phyloP scores from a whole-genome alignment of 192 early-diverging fungal genomes.

The Coemansia sp. region DNA sequence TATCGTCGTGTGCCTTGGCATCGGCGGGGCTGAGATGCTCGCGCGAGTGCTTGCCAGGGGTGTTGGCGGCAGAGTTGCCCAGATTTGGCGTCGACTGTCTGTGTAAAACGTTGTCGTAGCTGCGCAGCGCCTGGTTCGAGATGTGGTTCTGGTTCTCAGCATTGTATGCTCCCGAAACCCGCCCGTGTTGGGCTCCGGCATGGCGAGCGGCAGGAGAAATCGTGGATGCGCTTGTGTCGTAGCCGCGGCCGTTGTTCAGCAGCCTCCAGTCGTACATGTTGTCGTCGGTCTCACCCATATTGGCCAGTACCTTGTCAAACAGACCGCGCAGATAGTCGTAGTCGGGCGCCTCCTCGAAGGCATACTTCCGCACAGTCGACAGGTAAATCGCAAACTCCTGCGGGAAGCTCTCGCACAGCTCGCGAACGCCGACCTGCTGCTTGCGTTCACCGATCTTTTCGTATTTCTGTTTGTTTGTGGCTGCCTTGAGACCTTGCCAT shows the following conservation, averaged over 20 bases:
- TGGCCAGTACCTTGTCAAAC: slow-evolving; percentile 76
- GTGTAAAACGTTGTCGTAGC: slow-evolving; percentile 43
- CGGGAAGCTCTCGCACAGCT: slow-evolving; percentile 90
- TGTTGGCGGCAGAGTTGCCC: slow-evolving; percentile 40
- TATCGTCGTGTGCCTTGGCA: slow-evolving; percentile 18
- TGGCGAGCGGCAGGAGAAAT: slow-evolving; percentile 35
- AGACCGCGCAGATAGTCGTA: slow-evolving; percentile 90
- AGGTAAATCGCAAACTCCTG: slow-evolving; percentile 92
- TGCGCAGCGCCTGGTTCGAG: slow-evolving; percentile 49
- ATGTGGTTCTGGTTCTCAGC: slow-evolving; percentile 48
- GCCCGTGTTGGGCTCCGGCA: slow-evolving; percentile 13
- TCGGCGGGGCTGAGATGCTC: slow-evolving; percentile 29
- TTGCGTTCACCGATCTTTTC: slow-evolving; percentile 99
- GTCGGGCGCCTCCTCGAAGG: slow-evolving; percentile 97
- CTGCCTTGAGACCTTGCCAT: slow-evolving; percentile 98
- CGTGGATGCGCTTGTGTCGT: slow-evolving; percentile 46
- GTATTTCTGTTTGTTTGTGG: slow-evolving; percentile 99
- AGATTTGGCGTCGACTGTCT: slow-evolving; percentile 46
- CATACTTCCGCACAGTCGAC: slow-evolving; percentile 86
- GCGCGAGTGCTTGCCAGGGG: slow-evolving; percentile 45
- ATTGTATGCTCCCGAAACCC: slow-evolving; percentile 48
- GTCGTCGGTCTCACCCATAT: slow-evolving; percentile 80
- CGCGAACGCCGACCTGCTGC: slow-evolving; percentile 84
- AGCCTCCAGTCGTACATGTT: slow-evolving; percentile 94
- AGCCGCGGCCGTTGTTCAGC: slow-evolving; percentile 49